Conservation (phyloP, 768 basidiomycete species). For the Xanthoconium purpureum region DNA sequence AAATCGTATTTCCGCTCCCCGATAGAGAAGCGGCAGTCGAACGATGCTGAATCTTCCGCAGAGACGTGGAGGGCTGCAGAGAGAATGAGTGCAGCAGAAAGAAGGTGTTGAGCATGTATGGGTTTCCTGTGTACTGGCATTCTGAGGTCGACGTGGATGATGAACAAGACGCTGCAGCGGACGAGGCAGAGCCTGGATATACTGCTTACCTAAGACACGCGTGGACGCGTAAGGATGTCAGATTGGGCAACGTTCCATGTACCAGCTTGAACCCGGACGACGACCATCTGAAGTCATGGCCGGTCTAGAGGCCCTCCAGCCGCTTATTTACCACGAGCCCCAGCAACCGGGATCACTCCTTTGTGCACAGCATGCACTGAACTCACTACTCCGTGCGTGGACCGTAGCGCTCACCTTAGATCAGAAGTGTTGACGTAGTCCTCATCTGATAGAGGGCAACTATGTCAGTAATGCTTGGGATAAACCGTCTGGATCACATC, state of each 20-base stretch:
- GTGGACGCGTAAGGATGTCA: conserved; percentile 26
- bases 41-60: conserved; percentile 40
- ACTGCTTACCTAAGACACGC: conserved; percentile 31
- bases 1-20: conserved; percentile 58
- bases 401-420: conserved; percentile 36
- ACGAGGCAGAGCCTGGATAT: conserved; percentile 5
- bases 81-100: conserved; percentile 20
- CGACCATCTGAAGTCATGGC: conserved; percentile 44
- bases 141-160: conserved; percentile 3
- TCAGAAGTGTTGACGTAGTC: conserved; percentile 35
- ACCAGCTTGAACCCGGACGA: conserved; percentile 9
- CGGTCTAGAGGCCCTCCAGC: conserved; percentile 50
- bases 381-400: conserved; percentile 65
- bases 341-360: conserved; percentile 80
- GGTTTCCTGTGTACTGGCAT: conserved; percentile 22
- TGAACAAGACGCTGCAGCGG: background rate
- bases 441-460: conserved; percentile 38
- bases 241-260: conserved; percentile 11
- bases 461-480: conserved; percentile 40
- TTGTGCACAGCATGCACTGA: conserved; percentile 85
- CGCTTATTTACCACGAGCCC: conserved; percentile 72
- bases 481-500: background rate
- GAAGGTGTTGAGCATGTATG: background rate
- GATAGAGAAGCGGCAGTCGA: conserved; percentile 50
- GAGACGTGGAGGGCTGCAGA: conserved; percentile 20